Percentiles rank a stretch among this genome's conserved stretches.
Conservation (phyloP, 2,329 filamentous ascomycete species). For the Gaeumannomyces sp. region DNA sequence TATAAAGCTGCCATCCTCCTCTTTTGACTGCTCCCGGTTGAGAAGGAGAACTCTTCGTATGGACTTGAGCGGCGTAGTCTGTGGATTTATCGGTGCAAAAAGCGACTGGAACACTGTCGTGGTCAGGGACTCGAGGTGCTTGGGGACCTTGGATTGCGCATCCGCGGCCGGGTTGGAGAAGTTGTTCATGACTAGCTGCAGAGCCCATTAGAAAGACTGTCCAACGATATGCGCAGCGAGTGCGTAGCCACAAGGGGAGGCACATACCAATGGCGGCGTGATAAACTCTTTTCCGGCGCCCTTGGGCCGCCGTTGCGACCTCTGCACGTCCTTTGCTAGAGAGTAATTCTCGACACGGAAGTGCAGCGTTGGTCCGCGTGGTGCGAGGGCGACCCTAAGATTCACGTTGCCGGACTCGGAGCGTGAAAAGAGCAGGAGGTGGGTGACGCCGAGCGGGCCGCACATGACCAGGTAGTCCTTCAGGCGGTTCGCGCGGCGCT, state of each 20-base stretch:
- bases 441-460: constrained; percentile 85
- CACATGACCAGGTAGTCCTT: constrained; percentile 95
- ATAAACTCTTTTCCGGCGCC: constrained; percentile 80
- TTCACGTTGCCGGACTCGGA: constrained; percentile 90
- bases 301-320: constrained; percentile 74
- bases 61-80: constrained; percentile 81
- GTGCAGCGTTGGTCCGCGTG: constrained; percentile 85
- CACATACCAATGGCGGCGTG: constrained; percentile 68
- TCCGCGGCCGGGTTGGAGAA: constrained; percentile 64
- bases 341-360: constrained; percentile 95
- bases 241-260: neutral
- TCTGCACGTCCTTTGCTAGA: constrained; percentile 82
- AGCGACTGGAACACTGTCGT: constrained; percentile 95
- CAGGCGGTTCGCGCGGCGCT: constrained; percentile 80
- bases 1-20: constrained; percentile 65
- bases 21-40: constrained; percentile 63
- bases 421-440: constrained; percentile 87
- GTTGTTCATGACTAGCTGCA: constrained; percentile 93
- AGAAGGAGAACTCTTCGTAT: constrained; percentile 87
- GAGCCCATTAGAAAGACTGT: neutral
- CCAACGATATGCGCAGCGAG: neutral
- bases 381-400: constrained; percentile 77
- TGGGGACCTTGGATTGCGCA: constrained; percentile 67
- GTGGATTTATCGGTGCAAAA: constrained; percentile 92
- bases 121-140: constrained; percentile 85